Evolutionary conservation across 139 green algal genomes (phyloP).

Genomic region (Chlamydomonas sp.): DNA sequence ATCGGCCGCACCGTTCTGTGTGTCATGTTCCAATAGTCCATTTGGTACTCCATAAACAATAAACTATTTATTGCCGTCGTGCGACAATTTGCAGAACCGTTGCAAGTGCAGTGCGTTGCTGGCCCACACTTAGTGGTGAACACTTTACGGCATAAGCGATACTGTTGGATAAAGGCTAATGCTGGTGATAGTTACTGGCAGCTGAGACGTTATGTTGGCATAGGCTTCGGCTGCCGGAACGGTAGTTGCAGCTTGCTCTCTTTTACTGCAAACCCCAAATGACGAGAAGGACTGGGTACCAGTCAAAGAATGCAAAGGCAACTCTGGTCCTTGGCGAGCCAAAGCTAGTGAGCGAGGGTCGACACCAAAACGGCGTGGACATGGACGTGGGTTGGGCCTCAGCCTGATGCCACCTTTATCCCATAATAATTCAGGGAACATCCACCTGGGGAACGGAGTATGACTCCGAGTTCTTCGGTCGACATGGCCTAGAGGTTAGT

Average conservation of each 20-base stretch:
- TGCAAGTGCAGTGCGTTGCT: no score
- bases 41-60: no score
- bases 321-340: constrained; percentile 6
- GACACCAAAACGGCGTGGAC: no score
- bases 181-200: no score
- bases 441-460: constrained; percentile 22
- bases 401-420: no score
- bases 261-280: neutral
- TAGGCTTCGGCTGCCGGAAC: neutral
- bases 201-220: neutral
- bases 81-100: no score
- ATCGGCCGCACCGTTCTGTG: no score
- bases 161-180: no score
- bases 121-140: no score
- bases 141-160: no score
- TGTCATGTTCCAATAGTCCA: no score
- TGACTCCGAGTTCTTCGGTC: constrained; percentile 6
- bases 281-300: constrained; percentile 13
- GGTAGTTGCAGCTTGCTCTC: neutral
- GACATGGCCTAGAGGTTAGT: neutral
- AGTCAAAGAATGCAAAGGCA: neutral
- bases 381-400: neutral
- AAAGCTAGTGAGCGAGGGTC: neutral
- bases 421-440: neutral
- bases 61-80: no score